Base-by-base conservation (phyloP, 805 yeast genomes). In the Metschnikowia corniflorae region DNA sequence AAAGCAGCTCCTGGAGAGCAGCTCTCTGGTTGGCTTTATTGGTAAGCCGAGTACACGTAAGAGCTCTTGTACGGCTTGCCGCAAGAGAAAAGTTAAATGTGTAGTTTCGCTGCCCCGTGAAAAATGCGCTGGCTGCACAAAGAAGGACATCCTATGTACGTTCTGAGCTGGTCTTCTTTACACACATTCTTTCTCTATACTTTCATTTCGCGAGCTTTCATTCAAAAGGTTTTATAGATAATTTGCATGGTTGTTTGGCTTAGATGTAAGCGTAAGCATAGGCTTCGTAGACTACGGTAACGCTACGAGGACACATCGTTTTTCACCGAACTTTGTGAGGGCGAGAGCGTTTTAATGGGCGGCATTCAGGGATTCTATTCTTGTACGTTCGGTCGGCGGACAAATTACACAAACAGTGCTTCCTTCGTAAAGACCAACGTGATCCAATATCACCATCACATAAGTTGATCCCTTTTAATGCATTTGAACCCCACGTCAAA, bases 21-120 rank as follows among this genome's bases (percentile, higher is more conserved):
- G 18, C 10, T 16, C 24, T 22, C 22, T 16, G 10, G 8, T 16
- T 9, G 10, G 26, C 8, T 16, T 16, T 6, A 33, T 19, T 10
- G 28, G 28, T 3, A 31, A 22, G 20, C 29, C 31, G 14, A 37
- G 33, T 26, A 37, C 40, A 10, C 35, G 73, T 28, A 68, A 67
- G 46, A 57, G 65, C 24, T 58, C 65, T 31, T 68, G 73, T 41
- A 50, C 40, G 16, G 57, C 63, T 20, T 68, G 73, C 43, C 60
- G 73, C 42, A 64, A 61, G 47, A 56, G 71, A 46, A 68, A 68
- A 47, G 69, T 68, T 14, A 65, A 63, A 55, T 68, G 73, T 49
- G 64, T 63, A 22, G 55, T 57, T 43, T 58, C 54, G 39, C 47
- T 48, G 22, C 53, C 47, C 29, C 38, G 52, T 26, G 49, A 49